Base-by-base conservation (phyloP, 169 alveolate genomes). In the Theileria luwenshuni region DNA sequence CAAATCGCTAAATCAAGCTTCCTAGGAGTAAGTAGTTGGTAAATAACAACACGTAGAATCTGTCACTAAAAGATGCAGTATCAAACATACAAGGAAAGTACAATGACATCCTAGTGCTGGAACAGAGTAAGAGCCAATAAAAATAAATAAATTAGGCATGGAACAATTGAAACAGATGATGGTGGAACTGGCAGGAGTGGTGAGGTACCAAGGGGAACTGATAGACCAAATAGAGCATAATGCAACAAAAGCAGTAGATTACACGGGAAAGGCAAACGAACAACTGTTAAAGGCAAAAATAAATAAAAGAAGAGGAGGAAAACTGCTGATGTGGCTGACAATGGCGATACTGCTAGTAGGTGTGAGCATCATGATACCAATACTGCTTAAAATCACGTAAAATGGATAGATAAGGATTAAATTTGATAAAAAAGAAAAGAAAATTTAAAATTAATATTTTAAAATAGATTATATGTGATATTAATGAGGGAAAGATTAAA, bases 81-180 rank as follows among this genome's bases (percentile, higher is more conserved):
- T 49, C 70, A 35, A 92, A 83, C 73, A 85, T 92, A 59, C 94
- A 92, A 58, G 93, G 89, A 49, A 90, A 91, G 79, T 91, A 92
- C 80, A 90, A 86, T 72, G 95, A 92, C 67, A 90, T 92, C 8
- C 74, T 90, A 68, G 91, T 89, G 49, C 89, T 92, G 68, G 95
- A 92, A 81, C 83, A 76, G 32, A 86, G 87, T 51, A 51, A 45
- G 69, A 19, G 48, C 42, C 8, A 19, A 10, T 21, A 28, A 59
- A 30, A 19, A 60, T 43, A 19, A 25, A 25, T 32, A 45, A 27
- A 6, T 17, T 54, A 68, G 76, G 92, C 70, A 92, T 92, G 67
- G 93, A 90, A 74, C 94, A 86, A 54, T 90, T 92, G 27, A 93
- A 92, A 69, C 93, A 90, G 54, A 81, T 92, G 89, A 89, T 92